Evolutionary conservation across 441 rosid species (phyloP).

Genomic region (Croton laevigatus): DNA sequence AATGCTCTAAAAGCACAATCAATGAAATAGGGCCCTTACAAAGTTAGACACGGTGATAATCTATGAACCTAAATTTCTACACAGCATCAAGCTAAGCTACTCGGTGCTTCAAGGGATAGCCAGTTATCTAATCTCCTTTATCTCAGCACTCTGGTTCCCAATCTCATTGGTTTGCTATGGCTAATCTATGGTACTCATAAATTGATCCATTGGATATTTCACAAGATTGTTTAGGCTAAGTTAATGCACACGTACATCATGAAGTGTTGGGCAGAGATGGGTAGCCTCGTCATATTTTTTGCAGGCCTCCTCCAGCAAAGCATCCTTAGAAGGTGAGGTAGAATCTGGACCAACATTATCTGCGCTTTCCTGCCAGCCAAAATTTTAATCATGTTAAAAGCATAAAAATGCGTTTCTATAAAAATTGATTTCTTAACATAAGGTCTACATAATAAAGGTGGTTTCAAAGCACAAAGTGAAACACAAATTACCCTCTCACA

Average conservation of each 20-base stretch:
- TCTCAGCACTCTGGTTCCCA: neutral
- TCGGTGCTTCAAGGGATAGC: neutral
- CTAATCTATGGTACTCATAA: slow-evolving; percentile 9
- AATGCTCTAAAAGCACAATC: neutral
- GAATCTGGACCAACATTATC: slow-evolving; percentile 89
- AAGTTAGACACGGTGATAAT: neutral
- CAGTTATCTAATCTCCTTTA: neutral
- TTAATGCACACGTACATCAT: slow-evolving; percentile 66
- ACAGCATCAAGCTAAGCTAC: neutral
- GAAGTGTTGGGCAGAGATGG: slow-evolving; percentile 82
- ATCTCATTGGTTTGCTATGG: slow-evolving; percentile 3
- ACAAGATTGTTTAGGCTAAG: slow-evolving; percentile 18
- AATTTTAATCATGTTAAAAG: slow-evolving; percentile 15
- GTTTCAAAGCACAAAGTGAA: neutral
- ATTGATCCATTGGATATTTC: slow-evolving; percentile 19
- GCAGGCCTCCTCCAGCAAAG: slow-evolving; percentile 97
- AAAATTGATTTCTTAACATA: neutral
- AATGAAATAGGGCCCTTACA: neutral
- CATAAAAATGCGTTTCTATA: neutral
- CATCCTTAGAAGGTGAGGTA: slow-evolving; percentile 93
- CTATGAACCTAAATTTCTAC: neutral
- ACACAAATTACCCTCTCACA: neutral
- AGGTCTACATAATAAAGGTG: neutral
- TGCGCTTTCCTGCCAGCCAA: slow-evolving; percentile 86
- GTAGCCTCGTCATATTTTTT: slow-evolving; percentile 96